A percentile compares a stretch with the other conserved stretches of the same genome.
phyloP scores from a whole-genome alignment of 2,329 filamentous ascomycete genomes.

The Ustulina deusta region DNA sequence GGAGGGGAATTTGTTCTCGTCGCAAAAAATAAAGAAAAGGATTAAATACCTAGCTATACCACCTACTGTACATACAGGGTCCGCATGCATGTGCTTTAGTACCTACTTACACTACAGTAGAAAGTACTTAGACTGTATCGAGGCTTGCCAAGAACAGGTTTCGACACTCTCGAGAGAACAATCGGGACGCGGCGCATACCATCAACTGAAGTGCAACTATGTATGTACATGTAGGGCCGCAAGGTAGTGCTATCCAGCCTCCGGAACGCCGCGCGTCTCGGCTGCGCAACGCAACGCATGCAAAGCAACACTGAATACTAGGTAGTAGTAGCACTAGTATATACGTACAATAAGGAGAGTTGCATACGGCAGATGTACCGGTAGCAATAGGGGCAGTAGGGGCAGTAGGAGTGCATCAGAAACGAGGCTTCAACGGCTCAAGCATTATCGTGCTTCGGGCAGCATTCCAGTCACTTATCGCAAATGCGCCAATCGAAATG shows the following conservation, averaged over 20 bases:
- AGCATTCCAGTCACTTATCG: conserved; percentile 21
- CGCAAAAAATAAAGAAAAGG: conserved; percentile 1
- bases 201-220: background rate
- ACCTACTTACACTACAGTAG: background rate
- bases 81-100: background rate
- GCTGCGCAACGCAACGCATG: conserved; percentile 27
- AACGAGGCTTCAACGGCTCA: conserved; percentile 22
- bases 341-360: conserved; percentile 17
- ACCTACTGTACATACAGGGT: background rate
- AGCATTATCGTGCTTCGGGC: conserved; percentile 30
- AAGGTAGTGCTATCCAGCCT: conserved; percentile 6
- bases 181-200: conserved; percentile 2
- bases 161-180: background rate
- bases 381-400: conserved; percentile 13
- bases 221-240: no score
- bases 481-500: conserved; percentile 21
- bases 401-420: conserved; percentile 21
- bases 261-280: conserved; percentile 20
- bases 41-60: background rate
- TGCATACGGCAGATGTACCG: conserved; percentile 16
- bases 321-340: background rate
- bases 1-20: conserved; percentile 21
- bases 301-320: conserved; percentile 16
- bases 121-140: background rate
- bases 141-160: background rate